A percentile compares a stretch with the other conserved stretches of the same genome.
Conservation (phyloP, 805 yeast species). For the Metschnikowia lochheadii region DNA sequence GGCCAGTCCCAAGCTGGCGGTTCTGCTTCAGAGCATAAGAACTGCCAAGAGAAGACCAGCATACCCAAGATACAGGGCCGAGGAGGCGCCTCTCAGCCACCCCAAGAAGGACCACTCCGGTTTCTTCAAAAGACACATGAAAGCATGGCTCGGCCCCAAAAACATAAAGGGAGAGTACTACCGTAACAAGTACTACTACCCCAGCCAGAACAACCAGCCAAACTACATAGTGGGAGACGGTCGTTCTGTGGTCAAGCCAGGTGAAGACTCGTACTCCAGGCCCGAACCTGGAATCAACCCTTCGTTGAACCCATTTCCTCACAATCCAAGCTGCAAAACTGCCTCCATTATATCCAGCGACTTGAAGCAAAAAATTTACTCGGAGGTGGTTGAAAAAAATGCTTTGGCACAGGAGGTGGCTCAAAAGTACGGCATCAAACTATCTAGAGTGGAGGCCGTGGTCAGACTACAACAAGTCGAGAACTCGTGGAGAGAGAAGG, state of each 20-base stretch:
- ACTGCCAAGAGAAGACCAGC: conserved; percentile 28
- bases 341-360: conserved; percentile 55
- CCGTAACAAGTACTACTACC: conserved; percentile 67
- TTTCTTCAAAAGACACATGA: conserved; percentile 58
- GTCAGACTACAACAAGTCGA: conserved; percentile 65
- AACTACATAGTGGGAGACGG: conserved; percentile 67
- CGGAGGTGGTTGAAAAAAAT: conserved; percentile 50
- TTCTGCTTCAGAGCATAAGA: conserved; percentile 16
- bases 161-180: conserved; percentile 80
- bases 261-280: conserved; percentile 20
- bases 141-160: conserved; percentile 75
- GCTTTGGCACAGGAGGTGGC: conserved; percentile 70
- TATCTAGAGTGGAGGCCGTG: conserved; percentile 88
- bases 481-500: conserved; percentile 53
- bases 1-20: conserved; percentile 15
- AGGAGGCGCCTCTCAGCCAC: conserved; percentile 27
- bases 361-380: conserved; percentile 57
- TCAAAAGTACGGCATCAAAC: conserved; percentile 69
- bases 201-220: conserved; percentile 65
- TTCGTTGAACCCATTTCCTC: conserved; percentile 75
- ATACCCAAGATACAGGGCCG: conserved; percentile 32
- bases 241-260: conserved; percentile 16
- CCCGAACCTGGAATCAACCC: conserved; percentile 19
- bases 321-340: conserved; percentile 65
- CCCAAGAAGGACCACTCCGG: conserved; percentile 44